These are phyloP conservation scores for Setomelanomma holmii DNA, from an alignment of 2,329 filamentous ascomycete genomes.

Conservation along the genomic window DNA sequence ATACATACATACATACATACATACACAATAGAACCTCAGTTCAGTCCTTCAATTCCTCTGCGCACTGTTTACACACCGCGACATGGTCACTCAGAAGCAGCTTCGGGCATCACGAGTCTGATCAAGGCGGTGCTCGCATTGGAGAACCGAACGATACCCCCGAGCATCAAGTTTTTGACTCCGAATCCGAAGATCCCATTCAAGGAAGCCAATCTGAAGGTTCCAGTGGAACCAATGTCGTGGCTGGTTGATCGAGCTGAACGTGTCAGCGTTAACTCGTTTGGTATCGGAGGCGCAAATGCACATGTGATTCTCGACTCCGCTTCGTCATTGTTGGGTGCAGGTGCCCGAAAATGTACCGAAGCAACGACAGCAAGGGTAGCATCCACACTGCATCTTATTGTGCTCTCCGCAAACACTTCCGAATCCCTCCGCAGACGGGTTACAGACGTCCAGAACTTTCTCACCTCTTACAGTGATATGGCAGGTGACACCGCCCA, in stretches of 20 bases:
- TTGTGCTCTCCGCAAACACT: constrained; percentile 24
- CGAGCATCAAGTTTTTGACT: constrained; percentile 26
- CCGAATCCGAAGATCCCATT: constrained; percentile 24
- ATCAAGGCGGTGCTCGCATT: constrained; percentile 49
- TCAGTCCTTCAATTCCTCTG: too few species aligned
- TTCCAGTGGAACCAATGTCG: constrained; percentile 12
- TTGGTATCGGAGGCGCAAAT: constrained; percentile 20
- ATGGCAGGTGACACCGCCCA: constrained; percentile 12
- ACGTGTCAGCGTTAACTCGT: constrained; percentile 19
- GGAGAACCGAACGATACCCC: constrained; percentile 43
- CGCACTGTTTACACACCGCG: too few species aligned
- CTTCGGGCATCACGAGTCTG: constrained; percentile 40
- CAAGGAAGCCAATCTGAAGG: constrained; percentile 10
- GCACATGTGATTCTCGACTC: constrained; percentile 22
- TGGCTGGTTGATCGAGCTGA: constrained; percentile 11
- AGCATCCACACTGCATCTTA: background rate
- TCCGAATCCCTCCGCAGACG: constrained; percentile 11
- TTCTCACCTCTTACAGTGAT: background rate
- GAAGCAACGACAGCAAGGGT: background rate
- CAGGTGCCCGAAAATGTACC: too few species aligned
- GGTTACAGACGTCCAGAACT: background rate
- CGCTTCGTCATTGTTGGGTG: background rate
- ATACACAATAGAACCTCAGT: too few species aligned
- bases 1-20: too few species aligned
- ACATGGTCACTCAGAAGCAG: constrained; percentile 40